phyloP scores from a whole-genome alignment of 2,329 filamentous ascomycete species.

The Cercospora sp. region DNA sequence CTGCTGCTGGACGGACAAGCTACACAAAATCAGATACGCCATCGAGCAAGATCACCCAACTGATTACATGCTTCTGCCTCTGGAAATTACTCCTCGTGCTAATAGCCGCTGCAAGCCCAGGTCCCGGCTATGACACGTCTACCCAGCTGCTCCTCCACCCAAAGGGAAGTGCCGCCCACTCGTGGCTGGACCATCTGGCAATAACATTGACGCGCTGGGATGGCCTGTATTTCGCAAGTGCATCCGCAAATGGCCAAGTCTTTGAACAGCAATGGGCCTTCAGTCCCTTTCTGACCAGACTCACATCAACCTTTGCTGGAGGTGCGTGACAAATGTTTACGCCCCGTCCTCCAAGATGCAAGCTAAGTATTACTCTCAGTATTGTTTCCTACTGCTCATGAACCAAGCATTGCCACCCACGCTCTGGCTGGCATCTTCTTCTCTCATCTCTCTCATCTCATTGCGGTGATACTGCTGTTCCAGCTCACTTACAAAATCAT shows the following conservation, averaged over 20 bases:
- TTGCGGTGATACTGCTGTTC: slow-evolving; percentile 73
- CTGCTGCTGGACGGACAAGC: slow-evolving; percentile 6
- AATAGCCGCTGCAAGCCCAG: slow-evolving; percentile 60
- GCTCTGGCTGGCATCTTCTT: slow-evolving; percentile 63
- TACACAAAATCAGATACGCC: slow-evolving; percentile 1
- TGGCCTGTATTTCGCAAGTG: slow-evolving; percentile 71
- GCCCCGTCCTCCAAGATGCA: neutral
- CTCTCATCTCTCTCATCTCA: slow-evolving; percentile 72
- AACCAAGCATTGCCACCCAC: slow-evolving; percentile 35
- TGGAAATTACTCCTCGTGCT: slow-evolving; percentile 71
- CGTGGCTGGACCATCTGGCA: slow-evolving; percentile 44
- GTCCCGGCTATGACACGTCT: slow-evolving; percentile 76
- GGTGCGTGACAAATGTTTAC: slow-evolving; percentile 41
- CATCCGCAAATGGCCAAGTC: slow-evolving; percentile 63
- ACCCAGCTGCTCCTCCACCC: slow-evolving; percentile 54
- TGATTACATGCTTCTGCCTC: slow-evolving; percentile 49
- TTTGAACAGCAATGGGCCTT: slow-evolving; percentile 89
- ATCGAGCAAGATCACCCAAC: slow-evolving; percentile 18
- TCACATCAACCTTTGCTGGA: slow-evolving; percentile 46
- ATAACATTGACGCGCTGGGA: slow-evolving; percentile 75
- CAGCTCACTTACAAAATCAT: slow-evolving; percentile 62
- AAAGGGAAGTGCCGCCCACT: slow-evolving; percentile 19
- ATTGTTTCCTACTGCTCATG: neutral
- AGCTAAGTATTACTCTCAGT: slow-evolving; percentile 35
- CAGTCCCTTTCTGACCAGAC: slow-evolving; percentile 57